A percentile compares a stretch with the other conserved stretches of the same genome.
Evolutionary conservation across 352 stramenopile species (phyloP).

Genomic region (Globisporangium paroecandrum): DNA sequence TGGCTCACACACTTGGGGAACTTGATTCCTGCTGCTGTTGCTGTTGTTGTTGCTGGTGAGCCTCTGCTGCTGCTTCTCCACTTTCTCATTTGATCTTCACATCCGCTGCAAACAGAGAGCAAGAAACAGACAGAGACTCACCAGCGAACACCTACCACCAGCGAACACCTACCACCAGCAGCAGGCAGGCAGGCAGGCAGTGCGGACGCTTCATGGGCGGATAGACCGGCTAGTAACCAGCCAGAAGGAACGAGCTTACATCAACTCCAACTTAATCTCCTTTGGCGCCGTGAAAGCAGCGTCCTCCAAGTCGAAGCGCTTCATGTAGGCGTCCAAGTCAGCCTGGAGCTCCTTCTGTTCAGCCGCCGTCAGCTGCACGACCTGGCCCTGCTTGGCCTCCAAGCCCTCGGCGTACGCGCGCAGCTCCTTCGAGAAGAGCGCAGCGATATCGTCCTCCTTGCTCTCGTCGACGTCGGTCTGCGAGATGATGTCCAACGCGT

Average conservation of each 20-base stretch:
- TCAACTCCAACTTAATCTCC: slow-evolving; percentile 83
- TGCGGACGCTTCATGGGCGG: not conserved
- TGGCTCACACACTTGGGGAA: slow-evolving; percentile 8
- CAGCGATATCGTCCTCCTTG: slow-evolving; percentile 84
- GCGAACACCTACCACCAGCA: not conserved
- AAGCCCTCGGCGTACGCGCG: slow-evolving; percentile 68
- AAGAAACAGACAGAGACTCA: slow-evolving; percentile 5
- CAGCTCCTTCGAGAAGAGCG: slow-evolving; percentile 82
- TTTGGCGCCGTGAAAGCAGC: slow-evolving; percentile 78
- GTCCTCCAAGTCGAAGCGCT: slow-evolving; percentile 77
- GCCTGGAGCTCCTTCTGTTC: slow-evolving; percentile 83
- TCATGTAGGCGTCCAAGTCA: slow-evolving; percentile 85
- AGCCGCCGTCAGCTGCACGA: slow-evolving; percentile 66
- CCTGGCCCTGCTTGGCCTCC: slow-evolving; percentile 75
- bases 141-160: not conserved
- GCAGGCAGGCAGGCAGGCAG: too few relatives aligned
- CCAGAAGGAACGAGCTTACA: slow-evolving; percentile 44
- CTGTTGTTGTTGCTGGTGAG: not conserved
- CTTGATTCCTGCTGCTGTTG: not conserved
- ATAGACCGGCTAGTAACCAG: not conserved
- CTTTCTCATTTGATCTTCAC: not conserved
- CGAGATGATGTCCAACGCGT: slow-evolving; percentile 78
- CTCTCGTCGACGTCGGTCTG: slow-evolving; percentile 60
- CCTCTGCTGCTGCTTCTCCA: not conserved
- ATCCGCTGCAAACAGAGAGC: not conserved